Evolutionary conservation across 352 stramenopile species (phyloP).

Genomic region (Aphanomyces cochlioides): DNA sequence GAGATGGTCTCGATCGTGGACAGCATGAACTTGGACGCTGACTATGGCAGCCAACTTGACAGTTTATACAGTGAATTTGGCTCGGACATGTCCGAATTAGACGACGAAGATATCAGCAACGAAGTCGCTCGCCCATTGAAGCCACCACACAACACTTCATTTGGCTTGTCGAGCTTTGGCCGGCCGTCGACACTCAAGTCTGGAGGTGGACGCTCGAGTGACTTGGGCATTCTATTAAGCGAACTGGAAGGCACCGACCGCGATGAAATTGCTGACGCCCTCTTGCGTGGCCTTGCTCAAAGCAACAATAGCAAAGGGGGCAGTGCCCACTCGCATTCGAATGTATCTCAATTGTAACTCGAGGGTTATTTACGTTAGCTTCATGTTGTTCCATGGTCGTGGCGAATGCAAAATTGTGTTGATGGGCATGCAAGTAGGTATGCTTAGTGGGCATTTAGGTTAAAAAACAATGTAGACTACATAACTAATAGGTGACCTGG

Average conservation of each 20-base stretch:
- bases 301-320: background rate
- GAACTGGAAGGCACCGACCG: background rate
- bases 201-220: background rate
- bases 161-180: conserved; percentile 25
- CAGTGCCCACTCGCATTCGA: background rate
- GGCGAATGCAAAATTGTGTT: too few species aligned
- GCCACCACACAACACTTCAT: background rate
- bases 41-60: conserved; percentile 35
- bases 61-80: conserved; percentile 28
- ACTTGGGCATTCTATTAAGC: background rate
- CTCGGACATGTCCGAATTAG: conserved; percentile 28
- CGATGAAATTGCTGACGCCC: conserved; percentile 6
- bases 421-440: too few species aligned
- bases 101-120: conserved; percentile 57
- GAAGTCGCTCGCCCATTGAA: conserved; percentile 56
- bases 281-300: background rate
- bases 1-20: conserved; percentile 22
- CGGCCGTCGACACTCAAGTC: conserved; percentile 10
- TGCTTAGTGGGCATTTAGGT: too few species aligned
- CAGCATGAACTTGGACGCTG: conserved; percentile 38
- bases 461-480: conserved; percentile 4
- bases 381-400: too few species aligned
- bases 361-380: background rate
- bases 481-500: conserved; percentile 73
- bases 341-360: conserved; percentile 12